Evolutionary conservation across 1,284 basidiomycete genomes (phyloP).

Genomic region (Mycosarcoma maydis): DNA sequence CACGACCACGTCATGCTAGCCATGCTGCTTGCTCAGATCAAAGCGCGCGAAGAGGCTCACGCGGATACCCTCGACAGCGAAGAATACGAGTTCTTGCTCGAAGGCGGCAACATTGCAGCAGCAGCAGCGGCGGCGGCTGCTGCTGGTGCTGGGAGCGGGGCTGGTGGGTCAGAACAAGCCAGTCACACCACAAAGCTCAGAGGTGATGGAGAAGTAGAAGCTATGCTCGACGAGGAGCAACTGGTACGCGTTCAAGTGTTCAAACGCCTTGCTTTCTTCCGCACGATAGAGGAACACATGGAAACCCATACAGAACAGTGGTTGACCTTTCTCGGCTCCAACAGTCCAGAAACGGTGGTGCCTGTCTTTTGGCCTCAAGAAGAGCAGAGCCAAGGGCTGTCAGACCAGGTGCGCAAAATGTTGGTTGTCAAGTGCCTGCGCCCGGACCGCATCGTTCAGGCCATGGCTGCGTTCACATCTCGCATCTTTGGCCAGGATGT

Average conservation of each 20-base stretch:
- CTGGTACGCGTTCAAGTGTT: conserved; percentile 70
- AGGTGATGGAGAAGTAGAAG: conserved; percentile 43
- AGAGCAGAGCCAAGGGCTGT: conserved; percentile 67
- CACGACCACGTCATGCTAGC: conserved; percentile 91
- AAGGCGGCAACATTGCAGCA: conserved; percentile 76
- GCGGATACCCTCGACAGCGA: conserved; percentile 74
- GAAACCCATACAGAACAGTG: conserved; percentile 76
- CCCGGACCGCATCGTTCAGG: conserved; percentile 86
- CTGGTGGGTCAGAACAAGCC: conserved; percentile 19
- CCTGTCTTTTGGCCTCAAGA: conserved; percentile 75
- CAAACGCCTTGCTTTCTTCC: conserved; percentile 73
- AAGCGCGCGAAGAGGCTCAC: conserved; percentile 72
- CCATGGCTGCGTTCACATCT: conserved; percentile 79
- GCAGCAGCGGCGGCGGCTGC: conserved; percentile 69
- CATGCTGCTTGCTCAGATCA: conserved; percentile 88
- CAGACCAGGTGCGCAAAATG: conserved; percentile 78
- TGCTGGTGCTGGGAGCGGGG: too few species aligned
- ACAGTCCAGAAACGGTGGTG: conserved; percentile 77
- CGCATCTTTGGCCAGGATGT: conserved; percentile 82
- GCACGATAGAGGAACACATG: conserved; percentile 78
- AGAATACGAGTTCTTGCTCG: conserved; percentile 89
- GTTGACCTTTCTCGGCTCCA: conserved; percentile 78
- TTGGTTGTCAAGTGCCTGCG: conserved; percentile 87
- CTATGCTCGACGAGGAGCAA: conserved; percentile 72
- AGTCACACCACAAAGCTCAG: conserved; percentile 55